These are phyloP conservation scores for Bryum argenteum DNA, from an alignment of 225 moss, liverwort and hornwort species.

Conservation along the genomic window DNA sequence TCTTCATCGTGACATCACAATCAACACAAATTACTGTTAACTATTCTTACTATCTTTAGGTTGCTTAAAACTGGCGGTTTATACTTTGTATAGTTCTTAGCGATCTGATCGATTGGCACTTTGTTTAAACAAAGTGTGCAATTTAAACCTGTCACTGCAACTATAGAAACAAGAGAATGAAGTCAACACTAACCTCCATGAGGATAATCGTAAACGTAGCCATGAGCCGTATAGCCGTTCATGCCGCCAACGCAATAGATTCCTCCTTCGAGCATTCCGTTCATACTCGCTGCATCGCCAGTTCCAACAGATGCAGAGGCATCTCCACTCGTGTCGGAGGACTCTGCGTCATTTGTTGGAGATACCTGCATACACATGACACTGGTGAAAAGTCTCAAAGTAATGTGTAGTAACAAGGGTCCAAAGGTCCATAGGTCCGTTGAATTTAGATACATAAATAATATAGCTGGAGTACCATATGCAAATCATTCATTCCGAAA, in stretches of 20 bases:
- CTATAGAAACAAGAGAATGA: neutral
- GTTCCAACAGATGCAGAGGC: conserved; percentile 78
- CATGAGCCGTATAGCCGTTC: conserved; percentile 73
- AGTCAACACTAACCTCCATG: conserved; percentile 61
- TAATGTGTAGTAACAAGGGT: conserved; percentile 8
- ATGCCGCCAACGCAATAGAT: conserved; percentile 70
- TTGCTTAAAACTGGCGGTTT: too few relatives aligned
- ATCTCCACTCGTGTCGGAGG: conserved; percentile 85
- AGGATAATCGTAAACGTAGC: conserved; percentile 85
- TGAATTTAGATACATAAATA: neutral
- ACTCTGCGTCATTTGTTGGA: conserved; percentile 74
- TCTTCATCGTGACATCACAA: too few relatives aligned
- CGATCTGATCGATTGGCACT: too few relatives aligned
- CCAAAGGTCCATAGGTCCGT: neutral
- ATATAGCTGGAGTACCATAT: too few relatives aligned
- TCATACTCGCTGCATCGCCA: conserved; percentile 81
- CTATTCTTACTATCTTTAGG: too few relatives aligned
- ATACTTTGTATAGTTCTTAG: too few relatives aligned
- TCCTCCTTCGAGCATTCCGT: conserved; percentile 63
- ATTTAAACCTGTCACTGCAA: too few relatives aligned
- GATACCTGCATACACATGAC: conserved; percentile 56
- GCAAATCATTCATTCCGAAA: neutral
- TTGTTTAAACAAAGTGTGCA: too few relatives aligned
- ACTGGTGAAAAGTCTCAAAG: conserved; percentile 28
- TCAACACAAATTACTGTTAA: too few relatives aligned